Conservation (phyloP, 176 grass and related monocot genomes). For the Alloteropsis semialata region DNA sequence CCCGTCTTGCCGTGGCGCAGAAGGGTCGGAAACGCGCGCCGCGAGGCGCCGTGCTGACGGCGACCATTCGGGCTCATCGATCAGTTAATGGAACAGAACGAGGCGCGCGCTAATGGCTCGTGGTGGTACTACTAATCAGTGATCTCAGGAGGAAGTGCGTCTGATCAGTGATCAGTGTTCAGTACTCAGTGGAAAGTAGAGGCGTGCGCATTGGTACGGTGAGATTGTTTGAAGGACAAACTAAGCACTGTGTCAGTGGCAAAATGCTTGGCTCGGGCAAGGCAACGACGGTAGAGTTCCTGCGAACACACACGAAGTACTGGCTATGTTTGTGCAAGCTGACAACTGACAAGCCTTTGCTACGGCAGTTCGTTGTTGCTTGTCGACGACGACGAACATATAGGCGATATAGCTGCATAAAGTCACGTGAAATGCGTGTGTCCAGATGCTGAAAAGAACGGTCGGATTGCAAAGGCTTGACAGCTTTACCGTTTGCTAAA, state of each 20-base stretch:
- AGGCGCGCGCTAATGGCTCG: not conserved
- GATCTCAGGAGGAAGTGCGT: not conserved
- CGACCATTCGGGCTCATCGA: not conserved
- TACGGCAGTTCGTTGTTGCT: not conserved
- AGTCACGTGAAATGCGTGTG: not conserved
- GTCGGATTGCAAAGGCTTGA: not conserved
- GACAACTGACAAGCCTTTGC: not conserved
- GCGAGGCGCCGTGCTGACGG: not conserved
- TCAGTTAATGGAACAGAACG: not conserved
- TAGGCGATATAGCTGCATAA: not conserved
- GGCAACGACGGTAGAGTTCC: too few species aligned
- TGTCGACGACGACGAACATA: not conserved
- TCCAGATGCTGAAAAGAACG: not conserved
- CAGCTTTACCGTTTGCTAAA: not conserved
- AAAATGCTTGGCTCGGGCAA: constrained; percentile 8
- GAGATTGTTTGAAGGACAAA: constrained; percentile 4
- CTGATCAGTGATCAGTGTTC: not conserved
- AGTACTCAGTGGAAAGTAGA: not conserved
- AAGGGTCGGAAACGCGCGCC: constrained; percentile 25
- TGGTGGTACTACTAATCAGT: not conserved
- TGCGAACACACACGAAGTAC: too few species aligned
- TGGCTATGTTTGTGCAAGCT: too few species aligned
- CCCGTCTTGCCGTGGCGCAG: constrained; percentile 25
- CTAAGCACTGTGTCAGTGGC: not conserved
- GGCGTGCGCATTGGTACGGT: not conserved